These are phyloP conservation scores for Aspergillus bridgeri DNA, from an alignment of 495 filamentous ascomycete species.

Conservation along the genomic window DNA sequence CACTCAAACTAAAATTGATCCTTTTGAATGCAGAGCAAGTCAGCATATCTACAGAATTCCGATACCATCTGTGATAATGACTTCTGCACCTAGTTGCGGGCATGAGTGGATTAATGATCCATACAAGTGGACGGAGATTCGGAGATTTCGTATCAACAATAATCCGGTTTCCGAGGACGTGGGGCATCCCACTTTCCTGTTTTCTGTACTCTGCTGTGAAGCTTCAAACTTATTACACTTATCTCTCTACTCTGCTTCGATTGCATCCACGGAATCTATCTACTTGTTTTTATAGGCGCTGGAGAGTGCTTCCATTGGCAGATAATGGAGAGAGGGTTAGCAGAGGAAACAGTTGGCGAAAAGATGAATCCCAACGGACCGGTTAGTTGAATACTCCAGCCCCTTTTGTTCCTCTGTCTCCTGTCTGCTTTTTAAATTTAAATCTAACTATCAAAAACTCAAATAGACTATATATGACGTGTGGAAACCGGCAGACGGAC, in stretches of 20 bases:
- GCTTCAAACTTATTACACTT: conserved; percentile 1
- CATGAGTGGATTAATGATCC: conserved; percentile 2
- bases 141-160: conserved; percentile 3
- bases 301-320: neutral
- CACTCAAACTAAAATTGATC: neutral
- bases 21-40: conserved; percentile 1
- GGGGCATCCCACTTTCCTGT: neutral
- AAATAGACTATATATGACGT: conserved; percentile 4
- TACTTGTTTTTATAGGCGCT: neutral
- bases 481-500: conserved; percentile 1
- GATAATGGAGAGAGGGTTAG: conserved; percentile 4
- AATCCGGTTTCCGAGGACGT: neutral
- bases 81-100: neutral
- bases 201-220: conserved; percentile 1
- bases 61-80: conserved; percentile 1
- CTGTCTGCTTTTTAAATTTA: conserved; percentile 4
- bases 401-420: neutral
- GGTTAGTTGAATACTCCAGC: neutral
- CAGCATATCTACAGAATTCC: conserved; percentile 1
- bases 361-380: conserved; percentile 2
- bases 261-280: neutral
- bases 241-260: neutral
- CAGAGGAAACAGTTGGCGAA: conserved; percentile 1
- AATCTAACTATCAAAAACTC: neutral
- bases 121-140: conserved; percentile 1